These are phyloP conservation scores for Saccharum spontaneum DNA, from an alignment of 176 grass and related monocot genomes.

Conservation along the genomic window DNA sequence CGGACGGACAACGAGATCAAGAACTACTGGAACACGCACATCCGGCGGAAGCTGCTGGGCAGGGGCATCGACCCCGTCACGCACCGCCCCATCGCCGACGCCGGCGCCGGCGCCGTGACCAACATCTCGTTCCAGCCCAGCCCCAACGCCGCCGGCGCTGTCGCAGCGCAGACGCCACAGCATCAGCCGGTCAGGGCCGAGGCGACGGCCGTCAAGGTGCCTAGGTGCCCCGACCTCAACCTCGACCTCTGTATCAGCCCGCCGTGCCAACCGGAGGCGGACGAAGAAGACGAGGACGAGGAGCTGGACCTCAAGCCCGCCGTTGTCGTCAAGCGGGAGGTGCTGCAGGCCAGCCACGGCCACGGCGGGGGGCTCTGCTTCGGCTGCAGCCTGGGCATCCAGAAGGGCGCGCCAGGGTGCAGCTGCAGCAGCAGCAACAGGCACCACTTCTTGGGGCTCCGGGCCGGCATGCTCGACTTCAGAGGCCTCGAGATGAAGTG, in stretches of 20 bases:
- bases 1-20: constrained; percentile 96
- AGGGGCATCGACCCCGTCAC: constrained; percentile 72
- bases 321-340: constrained; percentile 39
- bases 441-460: constrained; percentile 49
- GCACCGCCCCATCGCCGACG: neutral
- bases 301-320: neutral
- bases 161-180: neutral
- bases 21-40: constrained; percentile 98
- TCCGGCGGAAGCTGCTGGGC: constrained; percentile 80
- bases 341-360: neutral
- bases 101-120: neutral
- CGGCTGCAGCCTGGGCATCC: constrained; percentile 55
- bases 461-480: constrained; percentile 53
- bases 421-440: constrained; percentile 22
- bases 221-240: constrained; percentile 81
- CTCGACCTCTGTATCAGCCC: constrained; percentile 94
- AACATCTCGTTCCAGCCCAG: constrained; percentile 45
- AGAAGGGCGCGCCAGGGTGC: constrained; percentile 38
- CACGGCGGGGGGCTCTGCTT: constrained; percentile 34
- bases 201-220: neutral
- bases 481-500: constrained; percentile 78
- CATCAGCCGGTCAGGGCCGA: neutral
- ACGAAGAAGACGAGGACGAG: neutral
- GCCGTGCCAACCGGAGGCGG: constrained; percentile 21
- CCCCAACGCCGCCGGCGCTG: neutral